Evolutionary conservation across 202 grass and related monocot species (phyloP).

Genomic region (Elaeis oleifera): DNA sequence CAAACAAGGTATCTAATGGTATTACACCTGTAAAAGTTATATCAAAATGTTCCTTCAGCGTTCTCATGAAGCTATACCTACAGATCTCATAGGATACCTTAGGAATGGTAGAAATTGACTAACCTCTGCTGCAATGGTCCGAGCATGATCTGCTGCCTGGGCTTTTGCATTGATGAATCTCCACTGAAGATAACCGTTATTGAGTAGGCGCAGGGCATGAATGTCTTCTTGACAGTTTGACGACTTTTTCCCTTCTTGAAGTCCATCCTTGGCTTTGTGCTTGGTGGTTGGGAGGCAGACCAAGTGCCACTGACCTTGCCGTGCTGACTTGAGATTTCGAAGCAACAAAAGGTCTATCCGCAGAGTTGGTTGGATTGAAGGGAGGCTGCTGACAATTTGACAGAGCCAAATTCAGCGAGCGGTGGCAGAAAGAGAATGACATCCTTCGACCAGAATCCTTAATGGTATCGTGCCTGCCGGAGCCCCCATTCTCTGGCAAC

Average conservation of each 20-base stretch:
- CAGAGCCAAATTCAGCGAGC: constrained; percentile 60
- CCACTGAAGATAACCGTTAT: constrained; percentile 51
- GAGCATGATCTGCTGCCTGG: constrained; percentile 27
- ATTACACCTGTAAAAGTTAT: too few species aligned
- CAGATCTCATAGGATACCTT: too few species aligned
- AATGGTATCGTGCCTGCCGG: not conserved
- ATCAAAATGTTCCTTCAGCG: too few species aligned
- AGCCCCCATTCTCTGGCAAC: not conserved
- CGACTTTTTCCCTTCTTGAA: constrained; percentile 44
- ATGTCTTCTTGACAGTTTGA: constrained; percentile 42
- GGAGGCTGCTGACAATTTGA: constrained; percentile 25
- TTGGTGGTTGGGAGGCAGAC: constrained; percentile 47
- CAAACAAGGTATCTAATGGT: too few species aligned
- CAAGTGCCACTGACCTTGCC: too few species aligned
- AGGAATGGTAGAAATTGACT: not conserved
- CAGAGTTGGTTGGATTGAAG: constrained; percentile 11
- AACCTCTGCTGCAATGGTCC: constrained; percentile 40
- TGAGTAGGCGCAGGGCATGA: constrained; percentile 52
- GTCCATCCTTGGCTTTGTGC: constrained; percentile 25
- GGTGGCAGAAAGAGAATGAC: constrained; percentile 51
- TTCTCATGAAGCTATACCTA: too few species aligned
- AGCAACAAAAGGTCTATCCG: constrained; percentile 13
- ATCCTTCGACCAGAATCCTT: constrained; percentile 24
- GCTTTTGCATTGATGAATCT: constrained; percentile 53
- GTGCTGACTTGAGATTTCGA: constrained; percentile 3